Evolutionary conservation across 345 rosid species (phyloP), one percentile per base, ranked within the genome.

Genomic region (Brassica juncea): DNA sequence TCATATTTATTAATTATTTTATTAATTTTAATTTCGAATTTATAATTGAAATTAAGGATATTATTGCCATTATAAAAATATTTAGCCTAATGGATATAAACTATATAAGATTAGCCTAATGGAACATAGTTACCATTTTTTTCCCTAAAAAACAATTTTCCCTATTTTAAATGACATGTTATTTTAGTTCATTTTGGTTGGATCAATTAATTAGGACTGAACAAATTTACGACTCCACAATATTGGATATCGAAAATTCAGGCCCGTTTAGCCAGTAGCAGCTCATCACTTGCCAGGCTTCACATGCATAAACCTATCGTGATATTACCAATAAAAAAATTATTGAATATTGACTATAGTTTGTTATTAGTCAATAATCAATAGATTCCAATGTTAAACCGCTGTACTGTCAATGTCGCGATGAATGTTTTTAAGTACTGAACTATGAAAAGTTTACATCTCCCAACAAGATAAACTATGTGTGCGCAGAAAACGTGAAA

Each of bases 401-500:
- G 68, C 27, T n/a, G 30, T 42, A 11, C 34, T 19, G 23, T 32
- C 52, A 49, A 65, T 52, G 64, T 73, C 77, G 23, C n/a, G 2
- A 47, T 74, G 62, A 64, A 74, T 63, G 47, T 32, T 49, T 30
- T 30, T 55, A 52, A 1, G 8, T 52, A 54, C 23, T 16, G 8
- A 54, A 54, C 59, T 54, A 54, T 54, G 32, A 64, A 31, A 65
- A 37, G 58, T 34, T 15, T 16, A 39, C 68, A 28, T 57, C 31
- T 58, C 49, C 42, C 73, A 76, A 76, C 27, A 10, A 71, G 15
- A 70, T n/a, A 10, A 10, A 57, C 21, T 59, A n/a, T 52, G 31
- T 35, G 32, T n/a, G 15, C 57, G 57, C 57, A 5, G 8, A 77
- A 57, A 76, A 71, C 81, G 71, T 71, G 71, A 47, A 28, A 71